These are phyloP conservation scores for Podospora pseudoanserina DNA, from an alignment of 495 filamentous ascomycete genomes.

Conservation along the genomic window DNA sequence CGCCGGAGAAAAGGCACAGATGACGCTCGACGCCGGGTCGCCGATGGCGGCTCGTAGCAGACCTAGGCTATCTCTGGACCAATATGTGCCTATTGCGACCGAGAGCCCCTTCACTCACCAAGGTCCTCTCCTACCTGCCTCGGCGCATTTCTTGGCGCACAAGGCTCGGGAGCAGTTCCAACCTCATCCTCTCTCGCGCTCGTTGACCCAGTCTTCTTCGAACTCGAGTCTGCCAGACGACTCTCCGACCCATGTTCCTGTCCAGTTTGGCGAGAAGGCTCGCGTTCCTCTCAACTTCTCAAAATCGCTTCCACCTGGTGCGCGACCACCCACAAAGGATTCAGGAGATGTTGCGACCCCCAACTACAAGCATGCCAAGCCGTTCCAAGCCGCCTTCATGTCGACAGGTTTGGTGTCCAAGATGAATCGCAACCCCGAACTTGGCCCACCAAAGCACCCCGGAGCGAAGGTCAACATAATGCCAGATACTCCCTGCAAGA, in stretches of 20 bases:
- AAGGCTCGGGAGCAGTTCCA: conserved; percentile 41
- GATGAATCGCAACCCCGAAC: conserved; percentile 58
- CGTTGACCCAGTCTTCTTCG: conserved; percentile 79
- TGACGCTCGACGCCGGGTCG: conserved; percentile 46
- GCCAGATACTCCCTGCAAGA: conserved; percentile 96
- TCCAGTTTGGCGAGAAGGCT: conserved; percentile 48
- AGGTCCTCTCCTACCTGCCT: conserved; percentile 51
- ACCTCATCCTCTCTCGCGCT: conserved; percentile 81
- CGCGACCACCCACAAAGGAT: conserved; percentile 46
- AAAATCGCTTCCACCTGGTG: conserved; percentile 68
- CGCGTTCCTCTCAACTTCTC: conserved; percentile 63
- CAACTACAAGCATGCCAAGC: conserved; percentile 77
- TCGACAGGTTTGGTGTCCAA: conserved; percentile 95
- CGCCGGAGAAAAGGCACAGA: conserved; percentile 42
- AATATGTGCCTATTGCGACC: conserved; percentile 56
- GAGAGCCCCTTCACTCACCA: conserved; percentile 59
- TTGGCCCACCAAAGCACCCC: conserved; percentile 50
- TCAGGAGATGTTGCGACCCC: conserved; percentile 72
- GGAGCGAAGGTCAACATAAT: conserved; percentile 41
- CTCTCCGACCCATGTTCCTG: conserved; percentile 64
- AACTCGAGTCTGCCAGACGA: conserved; percentile 72
- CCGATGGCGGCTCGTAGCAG: conserved; percentile 48
- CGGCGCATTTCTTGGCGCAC: conserved; percentile 46
- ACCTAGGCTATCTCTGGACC: conserved; percentile 73
- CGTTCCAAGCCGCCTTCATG: conserved; percentile 81